These are phyloP conservation scores for Cyclotella distinguenda DNA, from an alignment of 108 stramenopile genomes.

Conservation along the genomic window DNA sequence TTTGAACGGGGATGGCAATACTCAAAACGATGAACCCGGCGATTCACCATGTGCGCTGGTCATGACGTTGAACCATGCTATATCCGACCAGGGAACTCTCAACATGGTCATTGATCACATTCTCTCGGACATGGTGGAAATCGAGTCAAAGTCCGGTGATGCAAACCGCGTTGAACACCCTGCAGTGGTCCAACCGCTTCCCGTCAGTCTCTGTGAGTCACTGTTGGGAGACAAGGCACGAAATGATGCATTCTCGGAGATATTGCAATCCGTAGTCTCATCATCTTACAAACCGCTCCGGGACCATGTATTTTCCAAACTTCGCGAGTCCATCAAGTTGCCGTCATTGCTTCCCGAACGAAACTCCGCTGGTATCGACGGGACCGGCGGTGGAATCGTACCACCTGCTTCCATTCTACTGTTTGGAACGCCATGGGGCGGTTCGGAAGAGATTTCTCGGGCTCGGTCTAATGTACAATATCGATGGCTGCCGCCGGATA, in stretches of 20 bases:
- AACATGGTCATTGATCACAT: constrained; percentile 13
- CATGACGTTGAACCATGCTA: constrained; percentile 22
- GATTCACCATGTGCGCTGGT: constrained; percentile 10
- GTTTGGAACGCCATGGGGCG: not conserved
- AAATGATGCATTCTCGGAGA: not conserved
- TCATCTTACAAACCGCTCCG: not conserved
- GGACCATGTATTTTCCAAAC: not conserved
- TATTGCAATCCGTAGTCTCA: not conserved
- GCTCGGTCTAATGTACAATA: constrained; percentile 5
- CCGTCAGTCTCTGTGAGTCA: constrained; percentile 2
- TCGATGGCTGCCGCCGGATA: constrained; percentile 5
- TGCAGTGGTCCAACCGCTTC: constrained; percentile 1
- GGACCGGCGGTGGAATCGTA: constrained; percentile 1
- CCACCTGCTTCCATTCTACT: constrained; percentile 5
- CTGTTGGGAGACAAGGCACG: not conserved
- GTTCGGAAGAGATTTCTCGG: not conserved
- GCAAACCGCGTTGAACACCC: not conserved
- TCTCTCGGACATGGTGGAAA: constrained; percentile 5
- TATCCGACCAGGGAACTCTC: constrained; percentile 20
- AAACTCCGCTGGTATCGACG: not conserved
- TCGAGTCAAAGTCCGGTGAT: not conserved
- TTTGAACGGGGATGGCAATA: not conserved
- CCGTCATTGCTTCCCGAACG: not conserved
- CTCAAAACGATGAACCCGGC: too few relatives aligned
- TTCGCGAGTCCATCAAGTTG: not conserved